These are phyloP conservation scores for Fusarium heterosporum DNA, from an alignment of 2,329 filamentous ascomycete genomes.

Conservation along the genomic window DNA sequence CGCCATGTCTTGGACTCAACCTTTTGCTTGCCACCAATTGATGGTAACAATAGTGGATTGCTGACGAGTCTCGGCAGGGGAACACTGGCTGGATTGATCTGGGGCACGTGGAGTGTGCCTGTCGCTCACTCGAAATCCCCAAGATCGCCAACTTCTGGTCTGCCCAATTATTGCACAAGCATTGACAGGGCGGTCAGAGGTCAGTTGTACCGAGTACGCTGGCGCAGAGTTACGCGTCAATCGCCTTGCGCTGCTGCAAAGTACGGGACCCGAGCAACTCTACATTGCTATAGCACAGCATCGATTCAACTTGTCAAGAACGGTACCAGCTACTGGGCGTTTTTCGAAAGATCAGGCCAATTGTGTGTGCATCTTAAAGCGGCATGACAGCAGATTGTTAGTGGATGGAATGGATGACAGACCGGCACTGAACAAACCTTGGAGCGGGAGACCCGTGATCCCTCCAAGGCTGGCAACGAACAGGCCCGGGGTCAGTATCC, in stretches of 20 bases:
- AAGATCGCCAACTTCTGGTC: slow-evolving; percentile 23
- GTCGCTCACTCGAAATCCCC: slow-evolving; percentile 27
- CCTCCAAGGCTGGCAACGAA: slow-evolving; percentile 16
- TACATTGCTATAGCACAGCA: background rate
- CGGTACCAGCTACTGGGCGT: slow-evolving; percentile 16
- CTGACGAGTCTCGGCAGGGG: slow-evolving; percentile 40
- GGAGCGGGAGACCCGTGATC: slow-evolving; percentile 34
- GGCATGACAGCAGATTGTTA: slow-evolving; percentile 10
- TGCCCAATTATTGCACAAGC: slow-evolving; percentile 25
- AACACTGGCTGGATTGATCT: slow-evolving; percentile 21
- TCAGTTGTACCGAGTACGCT: slow-evolving; percentile 4
- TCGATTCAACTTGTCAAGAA: background rate
- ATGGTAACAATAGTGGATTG: background rate
- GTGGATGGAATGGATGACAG: slow-evolving; percentile 5
- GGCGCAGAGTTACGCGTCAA: slow-evolving; percentile 7
- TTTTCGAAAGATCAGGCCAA: slow-evolving; percentile 12
- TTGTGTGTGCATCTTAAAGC: slow-evolving; percentile 25
- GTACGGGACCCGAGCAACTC: slow-evolving; percentile 2
- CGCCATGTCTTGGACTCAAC: slow-evolving; percentile 22
- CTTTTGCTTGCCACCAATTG: slow-evolving; percentile 15
- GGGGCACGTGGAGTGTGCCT: slow-evolving; percentile 39
- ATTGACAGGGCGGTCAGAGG: slow-evolving; percentile 38
- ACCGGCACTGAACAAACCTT: slow-evolving; percentile 25
- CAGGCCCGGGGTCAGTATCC: slow-evolving; percentile 18
- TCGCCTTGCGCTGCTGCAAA: background rate